Evolutionary conservation across 2,329 filamentous ascomycete genomes (phyloP).

Genomic region (Epichloe sibirici): DNA sequence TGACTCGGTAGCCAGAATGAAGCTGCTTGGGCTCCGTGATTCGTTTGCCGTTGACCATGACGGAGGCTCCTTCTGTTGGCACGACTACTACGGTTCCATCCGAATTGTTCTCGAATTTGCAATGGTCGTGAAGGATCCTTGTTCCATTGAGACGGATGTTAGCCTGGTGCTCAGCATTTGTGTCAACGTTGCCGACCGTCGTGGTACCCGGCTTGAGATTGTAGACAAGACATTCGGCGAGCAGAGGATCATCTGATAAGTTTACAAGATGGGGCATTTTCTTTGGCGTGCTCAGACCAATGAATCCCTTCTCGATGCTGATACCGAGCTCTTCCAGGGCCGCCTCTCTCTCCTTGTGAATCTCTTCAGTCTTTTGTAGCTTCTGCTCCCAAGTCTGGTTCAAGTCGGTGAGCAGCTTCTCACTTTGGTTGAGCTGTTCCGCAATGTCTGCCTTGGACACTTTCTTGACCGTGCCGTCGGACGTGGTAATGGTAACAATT

Average conservation of each 20-base stretch:
- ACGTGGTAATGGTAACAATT: conserved; percentile 82
- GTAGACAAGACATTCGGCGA: conserved; percentile 94
- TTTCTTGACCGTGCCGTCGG: conserved; percentile 81
- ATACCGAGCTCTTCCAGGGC: conserved; percentile 94
- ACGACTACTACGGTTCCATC: conserved; percentile 89
- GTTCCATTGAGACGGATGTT: conserved; percentile 92
- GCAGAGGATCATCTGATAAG: conserved; percentile 81
- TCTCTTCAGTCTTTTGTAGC: conserved; percentile 84
- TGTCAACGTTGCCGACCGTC: conserved; percentile 87
- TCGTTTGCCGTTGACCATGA: conserved; percentile 94
- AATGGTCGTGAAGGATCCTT: conserved; percentile 85
- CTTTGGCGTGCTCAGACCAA: conserved; percentile 90
- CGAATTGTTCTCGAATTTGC: conserved; percentile 74
- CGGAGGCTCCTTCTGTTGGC: conserved; percentile 79
- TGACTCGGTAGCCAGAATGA: conserved; percentile 86
- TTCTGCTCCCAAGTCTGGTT: conserved; percentile 99
- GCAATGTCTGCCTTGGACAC: conserved; percentile 98
- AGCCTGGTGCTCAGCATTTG: conserved; percentile 58
- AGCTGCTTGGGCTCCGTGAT: conserved; percentile 77
- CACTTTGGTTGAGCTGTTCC: conserved; percentile 88
- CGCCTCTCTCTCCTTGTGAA: conserved; percentile 92
- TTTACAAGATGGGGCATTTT: conserved; percentile 99
- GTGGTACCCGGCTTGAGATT: conserved; percentile 94
- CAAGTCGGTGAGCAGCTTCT: conserved; percentile 89
- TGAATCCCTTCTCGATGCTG: conserved; percentile 96